These are phyloP conservation scores for Ceratocystis ficicola DNA, from an alignment of 2,329 filamentous ascomycete species.

Conservation along the genomic window DNA sequence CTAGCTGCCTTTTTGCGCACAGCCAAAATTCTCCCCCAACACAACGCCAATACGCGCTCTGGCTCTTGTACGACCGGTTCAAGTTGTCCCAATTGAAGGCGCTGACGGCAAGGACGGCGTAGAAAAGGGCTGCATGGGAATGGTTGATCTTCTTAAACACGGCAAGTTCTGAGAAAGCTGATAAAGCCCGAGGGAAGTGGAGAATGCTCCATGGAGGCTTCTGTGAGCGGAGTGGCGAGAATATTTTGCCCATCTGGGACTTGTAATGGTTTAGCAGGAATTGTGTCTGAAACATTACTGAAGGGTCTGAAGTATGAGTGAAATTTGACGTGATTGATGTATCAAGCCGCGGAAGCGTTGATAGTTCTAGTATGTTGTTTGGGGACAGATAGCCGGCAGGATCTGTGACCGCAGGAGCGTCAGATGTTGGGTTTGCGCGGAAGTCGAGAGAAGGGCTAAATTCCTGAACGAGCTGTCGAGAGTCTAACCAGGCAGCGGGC, in stretches of 20 bases:
- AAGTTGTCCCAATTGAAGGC: conserved; percentile 30
- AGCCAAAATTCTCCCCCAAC: conserved; percentile 28
- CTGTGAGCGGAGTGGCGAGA: conserved; percentile 31
- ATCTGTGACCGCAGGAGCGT: neutral
- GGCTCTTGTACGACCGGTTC: conserved; percentile 24
- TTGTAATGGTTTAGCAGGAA: conserved; percentile 32
- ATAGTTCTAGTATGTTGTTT: neutral
- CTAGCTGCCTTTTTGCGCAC: conserved; percentile 27
- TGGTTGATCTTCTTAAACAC: conserved; percentile 29
- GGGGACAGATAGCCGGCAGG: neutral
- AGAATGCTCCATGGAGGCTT: conserved; percentile 34
- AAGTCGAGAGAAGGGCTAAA: no score
- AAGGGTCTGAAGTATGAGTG: neutral
- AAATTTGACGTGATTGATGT: neutral
- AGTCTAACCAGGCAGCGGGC: neutral
- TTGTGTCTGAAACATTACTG: conserved; percentile 10
- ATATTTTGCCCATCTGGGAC: conserved; percentile 29
- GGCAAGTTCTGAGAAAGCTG: conserved; percentile 30
- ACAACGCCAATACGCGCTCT: conserved; percentile 9
- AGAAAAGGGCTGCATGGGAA: conserved; percentile 31
- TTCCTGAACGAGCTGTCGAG: neutral
- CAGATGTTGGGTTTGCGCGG: neutral
- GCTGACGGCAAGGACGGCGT: conserved; percentile 31
- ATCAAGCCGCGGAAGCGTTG: neutral
- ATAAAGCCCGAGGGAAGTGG: conserved; percentile 31